Evolutionary conservation across 805 yeast species (phyloP), one percentile per base, ranked within the genome.

Genomic region (Myxozyma nipponensis): DNA sequence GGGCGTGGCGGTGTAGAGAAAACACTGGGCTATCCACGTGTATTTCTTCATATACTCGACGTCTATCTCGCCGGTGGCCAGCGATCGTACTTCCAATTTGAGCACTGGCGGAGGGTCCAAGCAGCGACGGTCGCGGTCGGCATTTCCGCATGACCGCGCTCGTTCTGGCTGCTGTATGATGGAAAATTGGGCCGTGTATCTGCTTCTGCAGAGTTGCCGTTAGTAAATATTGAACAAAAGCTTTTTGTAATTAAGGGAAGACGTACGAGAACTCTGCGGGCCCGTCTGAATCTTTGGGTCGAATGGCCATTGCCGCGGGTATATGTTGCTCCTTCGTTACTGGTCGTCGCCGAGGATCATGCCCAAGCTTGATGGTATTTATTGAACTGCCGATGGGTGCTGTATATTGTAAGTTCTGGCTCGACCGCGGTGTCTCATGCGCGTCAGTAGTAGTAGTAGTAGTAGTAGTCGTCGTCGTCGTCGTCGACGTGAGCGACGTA

Each of bases 41-140:
- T 46, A 55, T 26, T 35, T 51, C 44, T 46, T 54, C 55, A 44
- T 46, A 45, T 54, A 55, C 24, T 15, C 44, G 18, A 38, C 32
- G 21, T 54, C 59, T 19, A 44, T 25, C 34, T 30, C 28, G 24
- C 46, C 52, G 9, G 50, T 23, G 19, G 28, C 32, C 23, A 24
- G 51, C 4, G 34, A 36, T 26, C 52, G 46, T 28, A 54, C 39
- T 23, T 53, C 57, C 22, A 55, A 55, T 21, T 47, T 46, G 24
- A 55, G 52, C 15, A 55, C 57, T 21, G 59, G 59, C 39, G 59
- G 59, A 17, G 59, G 59, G 28, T 55, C 59, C 32, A 55, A 52
- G 24, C 51, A 46, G 32, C 59, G 53, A 22, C 59, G 46, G 52
- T 55, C 59, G 30, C 57, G 47, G 45, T 53, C 59, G 3, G 54